phyloP scores from a whole-genome alignment of 768 basidiomycete genomes.

The Chalciporus sphaerocephalus region DNA sequence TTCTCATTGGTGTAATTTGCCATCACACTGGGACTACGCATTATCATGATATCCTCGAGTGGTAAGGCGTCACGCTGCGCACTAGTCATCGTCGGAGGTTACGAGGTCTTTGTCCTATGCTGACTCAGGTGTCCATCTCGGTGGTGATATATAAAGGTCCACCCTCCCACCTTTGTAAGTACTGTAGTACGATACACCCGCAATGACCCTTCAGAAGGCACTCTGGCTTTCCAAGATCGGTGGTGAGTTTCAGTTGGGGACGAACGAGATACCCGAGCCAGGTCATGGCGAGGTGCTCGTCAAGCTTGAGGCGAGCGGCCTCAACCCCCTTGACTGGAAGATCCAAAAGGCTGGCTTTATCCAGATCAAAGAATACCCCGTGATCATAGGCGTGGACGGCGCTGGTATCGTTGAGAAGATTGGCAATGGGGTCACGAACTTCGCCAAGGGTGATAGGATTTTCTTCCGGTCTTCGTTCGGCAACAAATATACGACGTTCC shows the following conservation, averaged over 20 bases:
- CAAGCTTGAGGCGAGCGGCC: conserved; percentile 35
- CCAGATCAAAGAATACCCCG: conserved; percentile 34
- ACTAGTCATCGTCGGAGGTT: no score
- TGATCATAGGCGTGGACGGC: conserved; percentile 34
- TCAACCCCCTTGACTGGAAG: conserved; percentile 43
- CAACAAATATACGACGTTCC: conserved; percentile 14
- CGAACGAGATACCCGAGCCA: conserved; percentile 31
- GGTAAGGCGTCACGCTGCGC: no score
- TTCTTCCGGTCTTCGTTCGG: conserved; percentile 10
- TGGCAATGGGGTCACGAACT: conserved; percentile 33
- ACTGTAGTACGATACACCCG: background rate
- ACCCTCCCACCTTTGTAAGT: no score
- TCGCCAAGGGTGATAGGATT: conserved; percentile 33
- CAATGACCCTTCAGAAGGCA: conserved; percentile 12
- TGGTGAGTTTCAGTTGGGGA: conserved; percentile 5
- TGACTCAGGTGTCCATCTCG: no score
- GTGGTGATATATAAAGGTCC: background rate
- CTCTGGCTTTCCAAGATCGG: conserved; percentile 18
- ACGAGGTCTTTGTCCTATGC: no score
- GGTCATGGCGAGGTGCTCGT: conserved; percentile 41
- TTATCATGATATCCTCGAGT: no score
- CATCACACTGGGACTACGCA: background rate
- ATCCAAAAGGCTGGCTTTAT: conserved; percentile 2
- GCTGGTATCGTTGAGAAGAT: conserved; percentile 37
- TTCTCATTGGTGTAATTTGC: background rate